Evolutionary conservation across 495 filamentous ascomycete genomes (phyloP).

Genomic region (Podospora fimiseda): DNA sequence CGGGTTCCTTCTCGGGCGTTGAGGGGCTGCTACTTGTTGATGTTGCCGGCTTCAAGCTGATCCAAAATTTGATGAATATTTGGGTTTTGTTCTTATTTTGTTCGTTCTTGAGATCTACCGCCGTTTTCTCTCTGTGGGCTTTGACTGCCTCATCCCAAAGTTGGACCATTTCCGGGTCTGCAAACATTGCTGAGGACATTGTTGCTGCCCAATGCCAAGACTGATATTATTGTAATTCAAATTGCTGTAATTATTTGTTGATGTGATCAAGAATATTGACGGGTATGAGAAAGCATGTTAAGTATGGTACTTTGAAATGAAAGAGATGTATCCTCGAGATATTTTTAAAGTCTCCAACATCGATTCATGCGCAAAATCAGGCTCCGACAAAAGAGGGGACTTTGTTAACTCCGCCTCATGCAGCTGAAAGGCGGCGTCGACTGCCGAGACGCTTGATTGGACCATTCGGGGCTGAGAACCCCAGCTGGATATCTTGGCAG

Average conservation of each 20-base stretch:
- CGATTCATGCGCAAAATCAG: neutral
- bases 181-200: neutral
- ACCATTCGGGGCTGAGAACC: neutral
- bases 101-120: neutral
- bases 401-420: neutral
- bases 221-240: neutral
- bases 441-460: neutral
- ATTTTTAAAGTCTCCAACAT: neutral
- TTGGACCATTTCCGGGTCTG: neutral
- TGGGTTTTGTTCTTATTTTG: neutral
- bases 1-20: neutral
- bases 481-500: neutral
- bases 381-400: neutral
- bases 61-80: neutral
- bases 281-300: too few relatives aligned
- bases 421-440: neutral
- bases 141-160: constrained; percentile 3
- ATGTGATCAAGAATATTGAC: too few relatives aligned
- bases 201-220: neutral
- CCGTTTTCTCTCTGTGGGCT: neutral
- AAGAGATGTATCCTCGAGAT: neutral
- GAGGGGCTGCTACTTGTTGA: neutral
- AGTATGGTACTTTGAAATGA: neutral
- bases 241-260: neutral
- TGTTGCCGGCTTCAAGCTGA: neutral